phyloP scores from a whole-genome alignment of 1,284 basidiomycete species.

The Taiwanofungus camphoratus region DNA sequence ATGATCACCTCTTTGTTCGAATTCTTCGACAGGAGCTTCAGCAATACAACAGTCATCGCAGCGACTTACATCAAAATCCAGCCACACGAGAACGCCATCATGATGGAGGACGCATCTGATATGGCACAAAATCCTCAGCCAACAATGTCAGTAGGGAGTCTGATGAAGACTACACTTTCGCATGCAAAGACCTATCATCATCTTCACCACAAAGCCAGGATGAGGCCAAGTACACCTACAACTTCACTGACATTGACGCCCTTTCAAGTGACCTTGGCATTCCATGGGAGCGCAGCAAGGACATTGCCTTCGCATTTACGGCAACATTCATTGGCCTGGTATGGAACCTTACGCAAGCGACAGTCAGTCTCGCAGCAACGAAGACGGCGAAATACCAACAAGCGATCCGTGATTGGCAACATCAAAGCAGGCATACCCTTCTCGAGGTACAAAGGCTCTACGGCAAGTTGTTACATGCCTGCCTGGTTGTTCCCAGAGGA shows the following conservation, averaged over 20 bases:
- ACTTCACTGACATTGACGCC: conserved; percentile 16
- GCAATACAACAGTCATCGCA: conserved; percentile 6
- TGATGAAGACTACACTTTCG: conserved; percentile 16
- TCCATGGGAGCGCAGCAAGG: conserved; percentile 22
- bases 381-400: conserved; percentile 19
- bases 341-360: conserved; percentile 16
- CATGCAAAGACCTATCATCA: conserved; percentile 10
- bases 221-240: conserved; percentile 15
- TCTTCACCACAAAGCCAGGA: conserved; percentile 6
- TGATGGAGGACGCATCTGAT: conserved; percentile 27
- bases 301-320: conserved; percentile 7
- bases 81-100: conserved; percentile 14
- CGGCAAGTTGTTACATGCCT: conserved; percentile 22
- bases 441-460: conserved; percentile 16
- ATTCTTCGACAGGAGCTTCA: background rate
- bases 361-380: conserved; percentile 13
- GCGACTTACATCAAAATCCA: background rate
- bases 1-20: conserved; percentile 12
- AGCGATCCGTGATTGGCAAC: conserved; percentile 13
- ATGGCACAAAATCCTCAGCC: conserved; percentile 15
- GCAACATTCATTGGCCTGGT: conserved; percentile 21
- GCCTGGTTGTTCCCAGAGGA: conserved; percentile 39
- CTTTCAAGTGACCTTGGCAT: conserved; percentile 18
- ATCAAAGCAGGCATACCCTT: conserved; percentile 6
- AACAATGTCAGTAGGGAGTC: conserved; percentile 15